These are phyloP conservation scores for Hypoxylon sp. DNA, from an alignment of 2,329 filamentous ascomycete genomes.

Conservation along the genomic window DNA sequence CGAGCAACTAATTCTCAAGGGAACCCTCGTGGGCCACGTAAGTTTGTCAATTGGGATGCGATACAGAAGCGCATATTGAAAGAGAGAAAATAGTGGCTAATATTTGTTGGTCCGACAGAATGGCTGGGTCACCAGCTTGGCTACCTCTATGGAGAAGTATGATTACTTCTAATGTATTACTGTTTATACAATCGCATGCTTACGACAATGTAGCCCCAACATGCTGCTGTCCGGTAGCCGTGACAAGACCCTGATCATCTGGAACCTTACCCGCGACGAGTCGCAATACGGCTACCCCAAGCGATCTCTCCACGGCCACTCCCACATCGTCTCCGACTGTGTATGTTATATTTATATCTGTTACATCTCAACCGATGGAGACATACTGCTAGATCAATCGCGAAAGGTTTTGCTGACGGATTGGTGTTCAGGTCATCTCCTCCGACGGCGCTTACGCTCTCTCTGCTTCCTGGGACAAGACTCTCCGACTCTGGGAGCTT, in stretches of 20 bases:
- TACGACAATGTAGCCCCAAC: conserved; percentile 78
- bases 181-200: conserved; percentile 47
- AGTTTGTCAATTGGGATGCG: conserved; percentile 54
- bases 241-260: conserved; percentile 99
- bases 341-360: too few relatives aligned
- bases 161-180: conserved; percentile 52
- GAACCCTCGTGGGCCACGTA: conserved; percentile 97
- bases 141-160: conserved; percentile 99
- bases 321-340: conserved; percentile 99
- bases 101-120: conserved; percentile 63
- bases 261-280: conserved; percentile 99
- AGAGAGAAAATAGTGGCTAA: conserved; percentile 46
- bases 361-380: conserved; percentile 35
- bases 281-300: conserved; percentile 98
- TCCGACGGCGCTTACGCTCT: conserved; percentile 99
- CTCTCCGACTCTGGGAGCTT: conserved; percentile 99
- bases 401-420: conserved; percentile 47
- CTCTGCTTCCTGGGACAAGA: conserved; percentile 99
- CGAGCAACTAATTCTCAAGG: conserved; percentile 96
- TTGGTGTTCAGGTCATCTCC: conserved; percentile 85
- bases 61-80: conserved; percentile 2
- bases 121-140: conserved; percentile 99
- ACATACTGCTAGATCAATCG: not conserved
- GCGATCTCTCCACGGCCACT: conserved; percentile 98
- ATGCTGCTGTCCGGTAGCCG: conserved; percentile 98